Conservation (phyloP, 495 filamentous ascomycete genomes). For the Penicillium pancosmium region DNA sequence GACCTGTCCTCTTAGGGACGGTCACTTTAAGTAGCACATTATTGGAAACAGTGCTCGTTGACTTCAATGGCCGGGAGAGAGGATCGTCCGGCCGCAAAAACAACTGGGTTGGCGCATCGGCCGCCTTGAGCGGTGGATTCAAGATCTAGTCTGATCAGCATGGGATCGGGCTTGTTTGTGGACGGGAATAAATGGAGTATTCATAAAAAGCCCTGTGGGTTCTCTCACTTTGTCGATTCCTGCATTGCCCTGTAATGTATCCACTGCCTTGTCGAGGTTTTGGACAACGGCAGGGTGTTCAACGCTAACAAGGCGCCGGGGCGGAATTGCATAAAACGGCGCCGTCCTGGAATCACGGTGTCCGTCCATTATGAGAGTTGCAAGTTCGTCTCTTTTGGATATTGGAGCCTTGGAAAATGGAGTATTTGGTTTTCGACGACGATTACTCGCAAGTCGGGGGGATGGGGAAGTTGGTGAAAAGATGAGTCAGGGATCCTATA, state of each 20-base stretch:
- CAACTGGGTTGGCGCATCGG: conserved; percentile 51
- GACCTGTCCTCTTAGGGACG: conserved; percentile 81
- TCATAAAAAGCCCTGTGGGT: not conserved
- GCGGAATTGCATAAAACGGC: conserved; percentile 62
- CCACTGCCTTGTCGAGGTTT: conserved; percentile 79
- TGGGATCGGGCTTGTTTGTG: not conserved
- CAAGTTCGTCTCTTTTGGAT: not conserved
- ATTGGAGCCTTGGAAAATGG: too few species aligned
- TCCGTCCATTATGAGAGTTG: conserved; percentile 21
- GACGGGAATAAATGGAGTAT: not conserved
- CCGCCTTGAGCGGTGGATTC: conserved; percentile 33
- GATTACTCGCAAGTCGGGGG: not conserved
- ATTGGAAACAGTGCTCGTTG: conserved; percentile 68
- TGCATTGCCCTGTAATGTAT: conserved; percentile 70
- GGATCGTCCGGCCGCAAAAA: conserved; percentile 78
- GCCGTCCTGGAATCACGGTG: conserved; percentile 38
- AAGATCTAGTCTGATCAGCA: conserved; percentile 41
- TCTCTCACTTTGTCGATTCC: conserved; percentile 65
- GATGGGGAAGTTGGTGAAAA: not conserved
- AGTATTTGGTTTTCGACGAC: not conserved
- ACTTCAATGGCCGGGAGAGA: conserved; percentile 71
- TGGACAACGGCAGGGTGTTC: conserved; percentile 87
- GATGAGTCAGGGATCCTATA: conserved; percentile 1
- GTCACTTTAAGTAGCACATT: conserved; percentile 86
- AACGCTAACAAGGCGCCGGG: conserved; percentile 68